Base-by-base conservation (phyloP, 306 rosid species). In the Cercis canadensis region DNA sequence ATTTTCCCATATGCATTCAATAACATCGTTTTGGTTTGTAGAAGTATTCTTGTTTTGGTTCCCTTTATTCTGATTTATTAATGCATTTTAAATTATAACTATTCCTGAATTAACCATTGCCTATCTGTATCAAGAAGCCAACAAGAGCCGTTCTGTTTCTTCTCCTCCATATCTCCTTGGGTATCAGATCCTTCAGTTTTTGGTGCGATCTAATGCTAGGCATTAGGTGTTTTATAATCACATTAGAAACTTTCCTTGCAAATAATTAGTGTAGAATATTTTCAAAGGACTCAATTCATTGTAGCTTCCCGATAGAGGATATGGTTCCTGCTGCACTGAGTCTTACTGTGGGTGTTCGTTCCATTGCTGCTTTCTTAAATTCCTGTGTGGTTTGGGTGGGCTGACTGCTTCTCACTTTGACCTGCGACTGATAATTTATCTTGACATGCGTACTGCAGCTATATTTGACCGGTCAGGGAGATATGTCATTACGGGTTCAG, bases 401-500 rank as follows among this genome's bases (percentile, higher is more conserved):
- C 57, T 13, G 52, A 69, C 57, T 65, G 50, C 44, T 69, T 75
- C 31, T 14, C 53, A 7, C 14, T 59, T 15, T 57, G 18, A 37
- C 62, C 43, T 71, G 78, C 80, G 55, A 76, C 73, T 80, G 58
- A 72, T 80, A 46, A 4, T 80, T 80, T 67, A 47, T 67, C 19
- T 47, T 75, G 15, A 78, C 58, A 32, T 80, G 62, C 51, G 57
- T 80, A 51, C 66, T 84, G 86, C 90, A 95, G 99, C 99, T 73
- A 91, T 79, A 80, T 83, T 91, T 80, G 99, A 95, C 74, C 88
- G 96, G 74, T 83, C 88, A 24, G 99, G 99, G 82, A 91, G 99
- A 79, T 80, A 95, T 79, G 96, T 91, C 34, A 75, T 95, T 69
- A 95, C 99, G 21, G 99, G 99, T 58, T 89, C 99, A 85, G 99